Base-by-base conservation (phyloP, 257 asterid species). In the Petrea volubilis region DNA sequence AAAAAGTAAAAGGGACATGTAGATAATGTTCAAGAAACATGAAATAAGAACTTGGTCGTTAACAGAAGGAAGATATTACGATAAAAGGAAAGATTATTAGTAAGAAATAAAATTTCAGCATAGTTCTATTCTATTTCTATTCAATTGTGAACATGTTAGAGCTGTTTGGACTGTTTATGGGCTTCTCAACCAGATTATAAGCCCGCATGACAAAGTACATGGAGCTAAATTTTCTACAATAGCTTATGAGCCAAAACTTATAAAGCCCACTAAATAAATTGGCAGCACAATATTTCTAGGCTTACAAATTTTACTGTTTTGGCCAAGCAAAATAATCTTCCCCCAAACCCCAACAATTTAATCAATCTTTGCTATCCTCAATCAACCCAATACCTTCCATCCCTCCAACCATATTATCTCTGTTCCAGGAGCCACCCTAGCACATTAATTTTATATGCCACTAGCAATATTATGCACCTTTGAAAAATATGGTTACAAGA, bases 1-100 rank as follows among this genome's bases (percentile, higher is more conserved):
- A 64, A 46, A 65, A 64, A 33, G 20, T n/a, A 66, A 76, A 75
- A 43, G n/a, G n/a, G 28, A 51, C 41, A 53, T 36, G 36, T 15
- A 47, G 55, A 34, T 24, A 25, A 4, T 31, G 50, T 43, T 71
- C 67, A 75, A 21, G 64, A 56, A 23, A 40, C 72, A 63, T 63
- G 46, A 57, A 55, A 44, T 36, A 64, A 25, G 14, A 43, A 69
- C 40, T 14, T 7, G 31, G 52, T 29, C 9, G 31, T 57, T 13
- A 27, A 29, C 51, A 57, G 25, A 53, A 11, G 20, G 20, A 49
- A 43, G 20, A 21, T 58, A 56, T 27, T 14, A 15, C 25, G 18
- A 7, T 14, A 21, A 49, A 6, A 18, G 14, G 60, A 29, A 10
- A 50, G 21, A 25, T 24, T 28, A 49, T n/a, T n/a, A 61, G 38